These are phyloP conservation scores for Dovyalis caffra DNA, from an alignment of 345 rosid species.

Conservation along the genomic window DNA sequence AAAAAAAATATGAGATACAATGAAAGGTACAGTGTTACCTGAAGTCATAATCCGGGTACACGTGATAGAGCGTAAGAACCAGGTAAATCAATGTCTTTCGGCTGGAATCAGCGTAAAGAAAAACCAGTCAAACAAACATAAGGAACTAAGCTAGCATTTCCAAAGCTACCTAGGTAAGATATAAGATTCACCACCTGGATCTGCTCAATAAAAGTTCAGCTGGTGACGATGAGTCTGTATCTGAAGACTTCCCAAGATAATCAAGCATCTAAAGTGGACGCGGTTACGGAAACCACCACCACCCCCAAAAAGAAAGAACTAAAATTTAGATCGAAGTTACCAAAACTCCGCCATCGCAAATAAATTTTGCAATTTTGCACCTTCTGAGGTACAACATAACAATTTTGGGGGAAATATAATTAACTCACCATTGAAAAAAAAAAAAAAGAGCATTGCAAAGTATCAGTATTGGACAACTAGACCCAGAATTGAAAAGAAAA, in stretches of 20 bases:
- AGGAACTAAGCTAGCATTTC: background rate
- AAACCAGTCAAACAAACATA: constrained; percentile 29
- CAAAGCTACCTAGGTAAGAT: constrained; percentile 17
- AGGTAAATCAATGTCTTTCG: constrained; percentile 94
- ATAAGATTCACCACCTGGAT: constrained; percentile 60
- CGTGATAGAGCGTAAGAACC: constrained; percentile 85
- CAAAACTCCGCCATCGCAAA: background rate
- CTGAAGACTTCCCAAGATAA: constrained; percentile 79
- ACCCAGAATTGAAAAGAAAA: background rate
- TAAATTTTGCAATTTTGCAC: no score
- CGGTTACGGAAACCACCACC: background rate
- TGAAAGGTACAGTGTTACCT: constrained; percentile 58
- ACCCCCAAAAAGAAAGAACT: background rate
- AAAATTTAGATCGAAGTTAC: background rate
- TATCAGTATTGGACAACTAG: background rate
- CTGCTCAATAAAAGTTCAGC: constrained; percentile 78
- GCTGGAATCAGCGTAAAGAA: constrained; percentile 50
- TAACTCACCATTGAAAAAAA: background rate
- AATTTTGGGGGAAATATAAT: background rate
- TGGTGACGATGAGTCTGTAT: constrained; percentile 72
- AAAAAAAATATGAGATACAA: background rate
- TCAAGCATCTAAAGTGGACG: constrained; percentile 66
- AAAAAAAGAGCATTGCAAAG: no score
- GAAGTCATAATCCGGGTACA: constrained; percentile 97
- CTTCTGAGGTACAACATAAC: background rate